Evolutionary conservation across 208 protist genomes (phyloP).

Genomic region (Strigomonas culicis): DNA sequence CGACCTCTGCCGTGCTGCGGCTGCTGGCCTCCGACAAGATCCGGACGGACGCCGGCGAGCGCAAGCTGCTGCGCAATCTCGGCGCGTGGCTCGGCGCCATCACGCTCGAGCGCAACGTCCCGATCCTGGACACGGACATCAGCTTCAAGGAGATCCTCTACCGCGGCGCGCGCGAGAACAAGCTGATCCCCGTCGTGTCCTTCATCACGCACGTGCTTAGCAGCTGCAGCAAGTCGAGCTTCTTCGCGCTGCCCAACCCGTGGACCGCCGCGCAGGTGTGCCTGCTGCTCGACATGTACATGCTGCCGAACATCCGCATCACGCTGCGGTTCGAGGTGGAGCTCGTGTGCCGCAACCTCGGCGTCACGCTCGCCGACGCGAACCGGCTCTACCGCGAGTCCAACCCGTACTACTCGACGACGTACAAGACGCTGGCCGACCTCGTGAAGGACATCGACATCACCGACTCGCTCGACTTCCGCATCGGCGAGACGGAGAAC

Average conservation of each 20-base stretch:
- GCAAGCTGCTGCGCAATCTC: slow-evolving; percentile 97
- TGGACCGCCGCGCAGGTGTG: slow-evolving; percentile 96
- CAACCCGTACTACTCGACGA: slow-evolving; percentile 18
- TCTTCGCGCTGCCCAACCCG: slow-evolving; percentile 97
- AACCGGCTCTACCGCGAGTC: slow-evolving; percentile 24
- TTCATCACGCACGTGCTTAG: slow-evolving; percentile 96
- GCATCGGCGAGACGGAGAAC: slow-evolving; percentile 42
- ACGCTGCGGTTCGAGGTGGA: slow-evolving; percentile 98
- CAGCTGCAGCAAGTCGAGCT: slow-evolving; percentile 80
- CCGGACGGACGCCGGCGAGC: slow-evolving; percentile 81
- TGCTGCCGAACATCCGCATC: slow-evolving; percentile 93
- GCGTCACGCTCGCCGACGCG: slow-evolving; percentile 43
- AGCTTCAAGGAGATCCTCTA: slow-evolving; percentile 95
- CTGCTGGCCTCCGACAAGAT: slow-evolving; percentile 95
- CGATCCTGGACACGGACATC: slow-evolving; percentile 94
- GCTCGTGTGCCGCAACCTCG: slow-evolving; percentile 80
- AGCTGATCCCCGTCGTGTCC: slow-evolving; percentile 95
- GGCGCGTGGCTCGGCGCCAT: slow-evolving; percentile 97
- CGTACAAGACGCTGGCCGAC: slow-evolving; percentile 32
- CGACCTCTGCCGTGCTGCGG: slow-evolving; percentile 81
- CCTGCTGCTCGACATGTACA: slow-evolving; percentile 95
- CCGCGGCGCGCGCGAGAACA: slow-evolving; percentile 91
- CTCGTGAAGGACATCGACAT: slow-evolving; percentile 65
- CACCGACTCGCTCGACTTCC: slow-evolving; percentile 72
- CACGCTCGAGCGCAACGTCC: slow-evolving; percentile 98